phyloP scores from a whole-genome alignment of 306 rosid genomes.

The Potentilla sterilis region DNA sequence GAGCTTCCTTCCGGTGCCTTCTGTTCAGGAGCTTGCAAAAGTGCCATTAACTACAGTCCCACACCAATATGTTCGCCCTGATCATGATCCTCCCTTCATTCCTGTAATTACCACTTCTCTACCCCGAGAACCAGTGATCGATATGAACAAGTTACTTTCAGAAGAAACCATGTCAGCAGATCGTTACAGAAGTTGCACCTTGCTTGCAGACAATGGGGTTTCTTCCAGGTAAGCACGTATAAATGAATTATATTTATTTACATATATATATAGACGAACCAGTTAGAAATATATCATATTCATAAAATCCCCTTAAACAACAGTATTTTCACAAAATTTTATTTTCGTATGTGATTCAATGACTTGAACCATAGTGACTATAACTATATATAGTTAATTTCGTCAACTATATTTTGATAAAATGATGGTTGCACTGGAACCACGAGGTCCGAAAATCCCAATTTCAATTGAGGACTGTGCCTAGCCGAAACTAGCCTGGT shows the following conservation, averaged over 20 bases:
- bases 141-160: slow-evolving; percentile 31
- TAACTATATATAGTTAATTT: not conserved
- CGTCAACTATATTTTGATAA: not conserved
- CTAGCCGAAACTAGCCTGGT: not conserved
- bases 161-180: slow-evolving; percentile 25
- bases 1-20: slow-evolving; percentile 29
- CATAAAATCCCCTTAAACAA: no score
- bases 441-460: no score
- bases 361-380: not conserved
- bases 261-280: no score
- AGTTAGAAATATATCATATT: no score
- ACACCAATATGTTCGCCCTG: slow-evolving; percentile 28
- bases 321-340: not conserved
- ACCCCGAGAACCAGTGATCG: slow-evolving; percentile 41
- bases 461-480: no score
- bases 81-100: slow-evolving; percentile 26
- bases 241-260: no score
- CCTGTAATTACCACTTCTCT: not conserved
- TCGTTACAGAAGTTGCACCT: slow-evolving; percentile 30
- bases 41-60: slow-evolving; percentile 29
- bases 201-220: slow-evolving; percentile 61
- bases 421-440: not conserved
- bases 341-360: not conserved
- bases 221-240: slow-evolving; percentile 37
- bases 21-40: slow-evolving; percentile 31